Evolutionary conservation across 2,329 filamentous ascomycete genomes (phyloP).

Genomic region (Penicillium freii): DNA sequence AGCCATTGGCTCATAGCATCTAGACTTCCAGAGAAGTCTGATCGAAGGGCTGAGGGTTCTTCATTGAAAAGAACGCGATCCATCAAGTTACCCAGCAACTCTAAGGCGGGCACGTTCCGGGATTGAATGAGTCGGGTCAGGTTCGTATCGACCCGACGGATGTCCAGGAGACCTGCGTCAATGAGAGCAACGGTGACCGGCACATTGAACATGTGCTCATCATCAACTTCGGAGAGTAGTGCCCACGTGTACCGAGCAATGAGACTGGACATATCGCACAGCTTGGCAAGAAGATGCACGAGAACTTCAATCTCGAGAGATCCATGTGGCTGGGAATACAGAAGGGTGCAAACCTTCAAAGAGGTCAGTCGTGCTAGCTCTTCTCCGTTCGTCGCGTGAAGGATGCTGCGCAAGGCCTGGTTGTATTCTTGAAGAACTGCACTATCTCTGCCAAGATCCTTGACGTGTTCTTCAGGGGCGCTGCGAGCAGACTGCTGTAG

Average conservation of each 20-base stretch:
- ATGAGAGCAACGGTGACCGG: constrained; percentile 61
- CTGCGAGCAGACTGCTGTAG: constrained; percentile 57
- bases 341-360: constrained; percentile 54
- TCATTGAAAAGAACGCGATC: constrained; percentile 77
- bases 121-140: constrained; percentile 70
- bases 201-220: constrained; percentile 62
- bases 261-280: constrained; percentile 60
- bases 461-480: constrained; percentile 57
- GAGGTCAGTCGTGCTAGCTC: constrained; percentile 56
- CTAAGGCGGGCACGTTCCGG: constrained; percentile 68
- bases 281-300: constrained; percentile 58
- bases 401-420: constrained; percentile 54
- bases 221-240: constrained; percentile 52
- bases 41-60: constrained; percentile 72
- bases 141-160: constrained; percentile 66
- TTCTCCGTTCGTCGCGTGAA: constrained; percentile 57
- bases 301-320: constrained; percentile 63
- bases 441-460: constrained; percentile 55
- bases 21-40: constrained; percentile 81
- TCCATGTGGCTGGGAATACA: constrained; percentile 56
- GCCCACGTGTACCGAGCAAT: constrained; percentile 55
- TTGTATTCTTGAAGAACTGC: constrained; percentile 59
- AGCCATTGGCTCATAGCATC: constrained; percentile 82
- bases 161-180: constrained; percentile 59
- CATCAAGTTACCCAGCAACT: constrained; percentile 76